Evolutionary conservation across 352 stramenopile species (phyloP), one percentile per base, ranked within the genome.

Genomic region (Phytophthora constricta): DNA sequence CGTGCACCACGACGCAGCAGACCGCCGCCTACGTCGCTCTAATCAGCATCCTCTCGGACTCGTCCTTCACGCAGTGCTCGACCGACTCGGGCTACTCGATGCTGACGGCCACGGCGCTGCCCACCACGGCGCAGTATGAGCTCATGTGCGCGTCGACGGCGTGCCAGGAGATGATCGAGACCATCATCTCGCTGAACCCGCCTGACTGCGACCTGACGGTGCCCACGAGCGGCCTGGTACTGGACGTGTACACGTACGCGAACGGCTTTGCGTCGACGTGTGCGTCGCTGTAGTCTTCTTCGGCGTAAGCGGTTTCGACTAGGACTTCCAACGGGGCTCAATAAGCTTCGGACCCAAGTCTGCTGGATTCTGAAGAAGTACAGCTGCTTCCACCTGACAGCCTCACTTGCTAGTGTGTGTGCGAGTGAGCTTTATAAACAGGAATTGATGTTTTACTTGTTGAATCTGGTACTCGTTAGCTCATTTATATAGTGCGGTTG

Each of bases 51-150:
- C 55, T 70, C 1, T 49, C 43, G 9, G 23, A 68, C 5, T 43
- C 58, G 23, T 62, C 37, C 39, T 61, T 70, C 47, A 60, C 23
- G 2, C 43, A 59, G 28, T 75, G 62, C 58, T 14, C 56, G 5
- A 60, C 7, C 0, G 62, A 63, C 56, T 75, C 62, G 22, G 57
- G 55, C 37, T 75, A 75, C 51, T 74, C 55, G 13, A 70, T 74
- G 55, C 45, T 74, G 45, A 66, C 61, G 42, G 61, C 67, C 22
- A 71, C 61, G 22, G 22, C 61, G 17, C 60, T 71, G 9, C 61
- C 67, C 43, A 71, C 66, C 1, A 57, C 34, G 0, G 66, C 39
- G 2, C 66, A 74, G 61, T 71, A 71, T 51, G 22, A 58, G 14
- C 42, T 61, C 34, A 74, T 74, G 67, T 71, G 67, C 27, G 37